Evolutionary conservation across 495 filamentous ascomycete genomes (phyloP).

Genomic region (Cudoniella acicularis): DNA sequence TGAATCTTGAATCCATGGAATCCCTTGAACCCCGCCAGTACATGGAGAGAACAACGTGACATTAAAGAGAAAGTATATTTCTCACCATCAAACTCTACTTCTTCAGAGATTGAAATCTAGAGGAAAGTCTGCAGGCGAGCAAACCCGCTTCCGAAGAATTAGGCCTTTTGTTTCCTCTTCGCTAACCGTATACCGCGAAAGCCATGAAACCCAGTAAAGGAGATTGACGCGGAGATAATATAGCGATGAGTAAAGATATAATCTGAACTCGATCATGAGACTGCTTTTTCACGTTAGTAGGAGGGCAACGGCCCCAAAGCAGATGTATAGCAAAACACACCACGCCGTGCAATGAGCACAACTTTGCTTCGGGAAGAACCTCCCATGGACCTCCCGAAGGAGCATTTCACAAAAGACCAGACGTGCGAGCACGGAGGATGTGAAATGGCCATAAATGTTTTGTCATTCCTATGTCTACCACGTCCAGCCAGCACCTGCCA

Average conservation of each 20-base stretch:
- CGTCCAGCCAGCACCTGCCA: conserved; percentile 21
- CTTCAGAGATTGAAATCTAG: conserved; percentile 47
- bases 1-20: too few species aligned
- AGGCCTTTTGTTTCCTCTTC: conserved; percentile 49
- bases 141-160: conserved; percentile 23
- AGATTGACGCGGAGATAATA: conserved; percentile 72
- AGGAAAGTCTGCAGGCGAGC: conserved; percentile 69
- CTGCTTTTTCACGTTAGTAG: conserved; percentile 19
- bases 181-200: conserved; percentile 77
- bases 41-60: neutral
- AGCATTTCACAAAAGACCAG: conserved; percentile 51
- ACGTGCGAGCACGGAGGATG: conserved; percentile 39
- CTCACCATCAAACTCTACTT: conserved; percentile 72
- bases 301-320: conserved; percentile 18
- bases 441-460: conserved; percentile 61
- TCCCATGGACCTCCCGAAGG: too few species aligned
- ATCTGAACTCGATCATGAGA: neutral
- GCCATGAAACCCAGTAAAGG: conserved; percentile 47
- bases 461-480: conserved; percentile 29
- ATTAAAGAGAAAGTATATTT: conserved; percentile 39
- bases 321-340: conserved; percentile 27
- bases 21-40: neutral
- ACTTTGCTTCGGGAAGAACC: conserved; percentile 54
- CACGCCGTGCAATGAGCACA: conserved; percentile 5
- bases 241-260: conserved; percentile 39